Conservation (phyloP, 352 stramenopile species). For the Globisporangium alternatum region DNA sequence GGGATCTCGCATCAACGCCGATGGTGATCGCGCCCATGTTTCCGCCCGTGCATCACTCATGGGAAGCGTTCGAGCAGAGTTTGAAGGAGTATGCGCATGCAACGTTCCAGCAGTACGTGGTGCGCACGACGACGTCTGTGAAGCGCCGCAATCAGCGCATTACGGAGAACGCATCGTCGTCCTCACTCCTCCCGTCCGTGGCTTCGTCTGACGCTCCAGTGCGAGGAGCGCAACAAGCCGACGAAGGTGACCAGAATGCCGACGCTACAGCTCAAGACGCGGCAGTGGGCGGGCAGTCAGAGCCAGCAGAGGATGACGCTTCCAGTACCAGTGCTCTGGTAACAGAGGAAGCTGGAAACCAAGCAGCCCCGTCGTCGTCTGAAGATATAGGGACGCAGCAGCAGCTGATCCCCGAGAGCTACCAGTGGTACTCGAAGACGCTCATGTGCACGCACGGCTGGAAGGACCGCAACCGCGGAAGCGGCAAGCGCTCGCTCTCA, state of each 20-base stretch:
- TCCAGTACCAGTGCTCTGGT: background rate
- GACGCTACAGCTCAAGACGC: background rate
- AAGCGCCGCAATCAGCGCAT: conserved; percentile 71
- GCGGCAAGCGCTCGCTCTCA: conserved; percentile 57
- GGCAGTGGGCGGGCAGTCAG: background rate
- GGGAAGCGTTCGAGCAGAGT: conserved; percentile 58
- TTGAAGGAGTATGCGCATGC: conserved; percentile 56
- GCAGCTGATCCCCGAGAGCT: conserved; percentile 56
- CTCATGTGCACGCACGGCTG: conserved; percentile 80
- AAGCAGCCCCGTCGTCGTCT: conserved; percentile 1
- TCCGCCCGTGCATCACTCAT: conserved; percentile 48
- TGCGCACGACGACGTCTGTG: conserved; percentile 75
- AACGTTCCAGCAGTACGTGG: conserved; percentile 75
- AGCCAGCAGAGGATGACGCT: background rate
- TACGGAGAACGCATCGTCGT: conserved; percentile 28
- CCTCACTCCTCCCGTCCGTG: background rate
- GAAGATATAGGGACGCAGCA: conserved; percentile 7
- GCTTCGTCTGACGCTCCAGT: background rate
- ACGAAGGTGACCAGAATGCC: background rate
- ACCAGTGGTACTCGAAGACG: conserved; percentile 81
- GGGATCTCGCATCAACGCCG: background rate
- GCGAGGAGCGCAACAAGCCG: background rate
- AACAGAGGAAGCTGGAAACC: background rate
- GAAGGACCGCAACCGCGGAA: conserved; percentile 66
- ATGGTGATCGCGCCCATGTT: conserved; percentile 45